These are phyloP conservation scores for Coemansia sp. DNA, from an alignment of 192 early-diverging fungal genomes.

Conservation along the genomic window DNA sequence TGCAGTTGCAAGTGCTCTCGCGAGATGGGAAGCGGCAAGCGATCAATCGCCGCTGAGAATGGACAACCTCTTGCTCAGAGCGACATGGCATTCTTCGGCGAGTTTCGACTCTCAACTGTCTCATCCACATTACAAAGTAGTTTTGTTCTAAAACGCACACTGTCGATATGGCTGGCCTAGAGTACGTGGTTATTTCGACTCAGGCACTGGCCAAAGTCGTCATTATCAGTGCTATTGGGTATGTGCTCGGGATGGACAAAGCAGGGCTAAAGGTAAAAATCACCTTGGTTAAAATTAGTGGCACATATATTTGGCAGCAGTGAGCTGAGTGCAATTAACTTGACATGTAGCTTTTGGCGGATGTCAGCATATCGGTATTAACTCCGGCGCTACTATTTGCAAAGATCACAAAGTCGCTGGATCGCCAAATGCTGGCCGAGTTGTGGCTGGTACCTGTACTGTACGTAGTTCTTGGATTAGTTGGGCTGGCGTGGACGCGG, in stretches of 20 bases:
- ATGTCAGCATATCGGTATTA: slow-evolving; percentile 63
- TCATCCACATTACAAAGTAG: not conserved
- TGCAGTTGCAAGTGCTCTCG: not conserved
- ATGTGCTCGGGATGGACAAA: slow-evolving; percentile 14
- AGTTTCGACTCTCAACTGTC: not conserved
- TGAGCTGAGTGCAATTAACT: not conserved
- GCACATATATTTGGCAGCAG: not conserved
- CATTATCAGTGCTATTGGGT: slow-evolving; percentile 20
- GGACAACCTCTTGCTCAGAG: not conserved
- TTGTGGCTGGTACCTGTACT: slow-evolving; percentile 67
- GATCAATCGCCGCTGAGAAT: slow-evolving; percentile 1
- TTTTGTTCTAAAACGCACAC: not conserved
- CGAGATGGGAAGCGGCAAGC: not conserved
- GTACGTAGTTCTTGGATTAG: slow-evolving; percentile 31
- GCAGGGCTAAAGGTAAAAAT: slow-evolving; percentile 22
- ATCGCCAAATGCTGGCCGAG: slow-evolving; percentile 57
- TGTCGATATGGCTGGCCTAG: slow-evolving; percentile 13
- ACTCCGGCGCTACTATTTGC: slow-evolving; percentile 74
- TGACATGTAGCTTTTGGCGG: slow-evolving; percentile 24
- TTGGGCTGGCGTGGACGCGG: slow-evolving; percentile 26
- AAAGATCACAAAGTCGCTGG: slow-evolving; percentile 64
- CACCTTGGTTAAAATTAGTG: not conserved
- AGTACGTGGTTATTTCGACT: slow-evolving; percentile 25
- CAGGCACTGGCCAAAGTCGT: slow-evolving; percentile 29
- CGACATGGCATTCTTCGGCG: not conserved